These are phyloP conservation scores for Hymenoscyphus fraxineus DNA, from an alignment of 2,329 filamentous ascomycete species.

Conservation along the genomic window DNA sequence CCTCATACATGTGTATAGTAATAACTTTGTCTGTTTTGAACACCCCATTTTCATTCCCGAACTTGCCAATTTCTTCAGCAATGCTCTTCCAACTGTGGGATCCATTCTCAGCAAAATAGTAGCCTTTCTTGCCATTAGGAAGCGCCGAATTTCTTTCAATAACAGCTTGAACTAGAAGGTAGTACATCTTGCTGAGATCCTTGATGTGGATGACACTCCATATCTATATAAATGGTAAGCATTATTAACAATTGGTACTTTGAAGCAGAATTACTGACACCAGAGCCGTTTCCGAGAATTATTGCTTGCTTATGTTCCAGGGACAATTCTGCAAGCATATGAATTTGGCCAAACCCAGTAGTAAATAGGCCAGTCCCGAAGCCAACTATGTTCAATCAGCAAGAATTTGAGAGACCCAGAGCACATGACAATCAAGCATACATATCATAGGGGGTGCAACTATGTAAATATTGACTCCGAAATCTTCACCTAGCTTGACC, in stretches of 20 bases:
- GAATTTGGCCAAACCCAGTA: slow-evolving; percentile 39
- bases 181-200: slow-evolving; percentile 43
- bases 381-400: slow-evolving; percentile 34
- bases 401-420: background rate
- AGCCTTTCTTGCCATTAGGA: slow-evolving; percentile 38
- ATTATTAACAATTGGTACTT: background rate
- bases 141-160: slow-evolving; percentile 31
- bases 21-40: slow-evolving; percentile 33
- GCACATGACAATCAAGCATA: slow-evolving; percentile 4
- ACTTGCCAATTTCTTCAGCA: slow-evolving; percentile 36
- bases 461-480: slow-evolving; percentile 43
- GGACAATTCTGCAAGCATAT: slow-evolving; percentile 34
- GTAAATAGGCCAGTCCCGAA: slow-evolving; percentile 42
- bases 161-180: slow-evolving; percentile 36
- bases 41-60: slow-evolving; percentile 32
- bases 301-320: slow-evolving; percentile 34
- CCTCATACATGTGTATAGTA: slow-evolving; percentile 33
- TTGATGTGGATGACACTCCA: slow-evolving; percentile 45
- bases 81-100: slow-evolving; percentile 40
- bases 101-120: slow-evolving; percentile 43
- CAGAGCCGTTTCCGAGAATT: slow-evolving; percentile 38
- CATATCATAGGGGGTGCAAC: slow-evolving; percentile 47
- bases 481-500: slow-evolving; percentile 38
- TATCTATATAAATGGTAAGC: slow-evolving; percentile 17
- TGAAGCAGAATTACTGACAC: slow-evolving; percentile 9